These are phyloP conservation scores for Arabidopsis hybrid DNA, from an alignment of 441 rosid genomes.

Conservation along the genomic window DNA sequence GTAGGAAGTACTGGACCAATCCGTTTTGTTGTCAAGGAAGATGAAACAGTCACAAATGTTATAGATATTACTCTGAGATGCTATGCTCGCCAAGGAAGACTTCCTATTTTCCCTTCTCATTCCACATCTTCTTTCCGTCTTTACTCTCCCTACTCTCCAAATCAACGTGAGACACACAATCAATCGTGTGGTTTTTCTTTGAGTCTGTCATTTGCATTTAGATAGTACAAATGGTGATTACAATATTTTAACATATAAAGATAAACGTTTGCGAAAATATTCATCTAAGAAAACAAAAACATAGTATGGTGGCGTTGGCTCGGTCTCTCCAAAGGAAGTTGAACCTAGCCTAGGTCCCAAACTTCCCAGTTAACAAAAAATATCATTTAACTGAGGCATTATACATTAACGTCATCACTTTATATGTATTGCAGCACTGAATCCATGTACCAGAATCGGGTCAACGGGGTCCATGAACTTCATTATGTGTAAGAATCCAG, in stretches of 20 bases:
- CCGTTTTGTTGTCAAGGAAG: constrained; percentile 75
- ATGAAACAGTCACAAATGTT: constrained; percentile 64
- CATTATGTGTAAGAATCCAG: constrained; percentile 70
- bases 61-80: constrained; percentile 67
- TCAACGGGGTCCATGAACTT: constrained; percentile 66
- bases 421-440: constrained; percentile 55
- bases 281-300: not conserved
- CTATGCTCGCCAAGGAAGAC: constrained; percentile 80
- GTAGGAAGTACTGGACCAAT: constrained; percentile 88
- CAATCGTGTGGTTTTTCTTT: not conserved
- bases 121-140: constrained; percentile 62
- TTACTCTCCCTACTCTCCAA: constrained; percentile 58
- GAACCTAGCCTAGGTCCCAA: not conserved
- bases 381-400: not conserved
- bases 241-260: not conserved
- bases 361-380: not conserved
- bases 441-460: constrained; percentile 74
- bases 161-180: constrained; percentile 52
- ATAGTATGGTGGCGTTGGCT: not conserved
- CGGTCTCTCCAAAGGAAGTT: not conserved
- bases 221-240: not conserved
- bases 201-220: not conserved
- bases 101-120: constrained; percentile 70
- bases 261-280: not conserved
- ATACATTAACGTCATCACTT: not conserved